These are phyloP conservation scores for Filosporella fistucella DNA, from an alignment of 495 filamentous ascomycete genomes.

Conservation along the genomic window DNA sequence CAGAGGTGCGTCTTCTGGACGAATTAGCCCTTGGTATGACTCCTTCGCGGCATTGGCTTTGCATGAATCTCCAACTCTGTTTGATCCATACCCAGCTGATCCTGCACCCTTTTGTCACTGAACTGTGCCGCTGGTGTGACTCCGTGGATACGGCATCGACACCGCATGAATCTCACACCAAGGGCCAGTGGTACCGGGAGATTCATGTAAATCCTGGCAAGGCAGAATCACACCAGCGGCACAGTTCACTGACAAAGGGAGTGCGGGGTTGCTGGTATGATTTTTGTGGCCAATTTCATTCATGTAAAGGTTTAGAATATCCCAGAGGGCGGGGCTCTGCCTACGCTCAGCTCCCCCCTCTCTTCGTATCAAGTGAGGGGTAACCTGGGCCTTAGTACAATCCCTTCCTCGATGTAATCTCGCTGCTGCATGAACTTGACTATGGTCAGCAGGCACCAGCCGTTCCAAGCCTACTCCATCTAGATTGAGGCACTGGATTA, in stretches of 20 bases:
- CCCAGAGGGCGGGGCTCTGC: slow-evolving; percentile 9
- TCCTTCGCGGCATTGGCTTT: background rate
- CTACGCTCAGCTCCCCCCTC: slow-evolving; percentile 14
- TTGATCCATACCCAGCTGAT: background rate
- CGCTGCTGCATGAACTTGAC: slow-evolving; percentile 13
- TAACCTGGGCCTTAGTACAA: slow-evolving; percentile 17
- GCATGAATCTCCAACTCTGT: background rate
- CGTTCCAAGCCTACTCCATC: slow-evolving; percentile 11
- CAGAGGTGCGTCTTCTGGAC: no score
- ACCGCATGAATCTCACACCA: slow-evolving; percentile 3
- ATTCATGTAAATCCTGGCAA: slow-evolving; percentile 3
- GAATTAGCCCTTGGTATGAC: no score
- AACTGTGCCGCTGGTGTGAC: slow-evolving; percentile 15
- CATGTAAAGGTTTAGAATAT: slow-evolving; percentile 13
- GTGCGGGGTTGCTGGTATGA: slow-evolving; percentile 9
- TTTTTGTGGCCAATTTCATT: slow-evolving; percentile 10
- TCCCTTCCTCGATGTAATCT: slow-evolving; percentile 17
- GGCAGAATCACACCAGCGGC: slow-evolving; percentile 17
- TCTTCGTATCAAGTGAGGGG: slow-evolving; percentile 11
- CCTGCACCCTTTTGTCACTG: slow-evolving; percentile 11
- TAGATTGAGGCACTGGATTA: slow-evolving; percentile 16
- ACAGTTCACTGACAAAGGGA: slow-evolving; percentile 14
- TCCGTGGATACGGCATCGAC: slow-evolving; percentile 7
- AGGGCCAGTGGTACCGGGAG: slow-evolving; percentile 10
- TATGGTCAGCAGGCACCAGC: slow-evolving; percentile 13